Percentiles rank a stretch among this genome's conserved stretches.
Conservation (phyloP, 805 yeast genomes). For the Wickerhamiella kazuoi region DNA sequence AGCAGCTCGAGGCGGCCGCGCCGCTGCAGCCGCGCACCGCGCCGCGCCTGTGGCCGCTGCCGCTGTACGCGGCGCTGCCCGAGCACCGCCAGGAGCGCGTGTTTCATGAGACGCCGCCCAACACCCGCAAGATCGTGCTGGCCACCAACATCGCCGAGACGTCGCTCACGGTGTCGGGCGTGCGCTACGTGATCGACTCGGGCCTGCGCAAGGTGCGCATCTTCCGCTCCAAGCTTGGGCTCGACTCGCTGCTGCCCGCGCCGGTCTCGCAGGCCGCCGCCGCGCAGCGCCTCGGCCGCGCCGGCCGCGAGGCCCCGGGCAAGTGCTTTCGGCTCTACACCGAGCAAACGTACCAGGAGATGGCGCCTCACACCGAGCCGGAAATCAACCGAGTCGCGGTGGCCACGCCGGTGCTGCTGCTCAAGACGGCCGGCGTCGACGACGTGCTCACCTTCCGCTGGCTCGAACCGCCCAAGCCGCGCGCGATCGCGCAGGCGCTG, state of each 20-base stretch:
- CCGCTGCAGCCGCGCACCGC: slow-evolving; percentile 56
- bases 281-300: slow-evolving; percentile 90
- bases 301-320: slow-evolving; percentile 95
- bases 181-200: slow-evolving; percentile 78
- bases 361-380: slow-evolving; percentile 75
- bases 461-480: slow-evolving; percentile 79
- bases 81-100: slow-evolving; percentile 67
- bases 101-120: slow-evolving; percentile 45
- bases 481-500: slow-evolving; percentile 57
- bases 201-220: slow-evolving; percentile 88
- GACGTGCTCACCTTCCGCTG: slow-evolving; percentile 80
- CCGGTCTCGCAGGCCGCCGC: slow-evolving; percentile 93
- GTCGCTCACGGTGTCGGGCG: slow-evolving; percentile 89
- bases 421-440: slow-evolving; percentile 67
- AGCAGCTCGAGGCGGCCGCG: slow-evolving; percentile 33
- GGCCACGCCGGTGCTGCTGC: slow-evolving; percentile 63
- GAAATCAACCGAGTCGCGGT: slow-evolving; percentile 81
- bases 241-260: slow-evolving; percentile 80
- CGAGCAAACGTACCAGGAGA: slow-evolving; percentile 43
- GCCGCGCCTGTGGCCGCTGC: slow-evolving; percentile 59
- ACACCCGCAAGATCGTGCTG: slow-evolving; percentile 66
- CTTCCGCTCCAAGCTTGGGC: slow-evolving; percentile 83
- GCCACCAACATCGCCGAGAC: slow-evolving; percentile 98
- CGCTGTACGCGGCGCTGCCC: slow-evolving; percentile 86
- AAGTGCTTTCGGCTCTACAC: slow-evolving; percentile 73